Evolutionary conservation across 208 protist genomes (phyloP).

Genomic region (Tritrichomonas foetus): DNA sequence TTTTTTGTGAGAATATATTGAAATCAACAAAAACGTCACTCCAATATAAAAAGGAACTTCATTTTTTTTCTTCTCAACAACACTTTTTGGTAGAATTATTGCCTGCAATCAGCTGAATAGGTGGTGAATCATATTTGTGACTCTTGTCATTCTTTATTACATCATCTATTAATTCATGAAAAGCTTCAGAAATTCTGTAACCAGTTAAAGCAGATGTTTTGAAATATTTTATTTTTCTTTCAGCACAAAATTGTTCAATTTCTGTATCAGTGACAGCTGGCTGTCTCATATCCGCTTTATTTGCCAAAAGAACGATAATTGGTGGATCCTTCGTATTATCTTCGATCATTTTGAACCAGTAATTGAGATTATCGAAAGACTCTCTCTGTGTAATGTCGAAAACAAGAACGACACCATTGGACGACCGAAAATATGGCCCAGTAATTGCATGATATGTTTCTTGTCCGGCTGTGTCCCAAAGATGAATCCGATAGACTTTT

Average conservation of each 20-base stretch:
- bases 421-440: conserved; percentile 6
- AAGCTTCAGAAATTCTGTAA: not conserved
- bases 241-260: not conserved
- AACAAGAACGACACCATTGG: not conserved
- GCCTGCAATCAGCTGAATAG: no score
- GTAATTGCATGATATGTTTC: conserved; percentile 34
- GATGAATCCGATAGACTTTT: not conserved
- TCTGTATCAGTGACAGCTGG: not conserved
- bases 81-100: no score
- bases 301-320: not conserved
- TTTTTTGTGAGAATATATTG: no score
- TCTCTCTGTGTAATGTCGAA: not conserved
- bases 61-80: no score
- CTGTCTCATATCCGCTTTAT: not conserved
- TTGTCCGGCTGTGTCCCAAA: conserved; percentile 31
- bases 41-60: no score
- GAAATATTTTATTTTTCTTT: not conserved
- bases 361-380: not conserved
- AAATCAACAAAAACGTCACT: no score
- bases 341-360: not conserved
- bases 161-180: no score
- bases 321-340: not conserved
- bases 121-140: no score
- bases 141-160: no score
- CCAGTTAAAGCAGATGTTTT: not conserved